Evolutionary conservation across 148 eudicot genomes (phyloP), one percentile per base, ranked within the genome.

Genomic region (Bassia scoparia): DNA sequence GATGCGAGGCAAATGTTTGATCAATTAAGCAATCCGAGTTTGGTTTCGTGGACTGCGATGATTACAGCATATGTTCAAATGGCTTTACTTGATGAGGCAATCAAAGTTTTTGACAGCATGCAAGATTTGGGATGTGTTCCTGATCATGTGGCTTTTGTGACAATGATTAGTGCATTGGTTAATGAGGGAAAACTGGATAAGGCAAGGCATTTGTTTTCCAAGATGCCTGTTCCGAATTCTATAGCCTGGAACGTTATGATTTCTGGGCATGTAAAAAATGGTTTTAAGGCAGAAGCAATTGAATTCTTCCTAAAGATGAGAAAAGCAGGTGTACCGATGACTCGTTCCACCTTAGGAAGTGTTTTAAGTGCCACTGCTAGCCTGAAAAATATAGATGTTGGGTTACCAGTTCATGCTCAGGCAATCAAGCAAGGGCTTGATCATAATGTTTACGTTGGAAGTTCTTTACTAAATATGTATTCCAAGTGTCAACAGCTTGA

Each of bases 181-280:
- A 82, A 71, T 54, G 82, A 81, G 53, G 88, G 90, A 48, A 84
- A 87, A 86, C 80, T 91, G 63, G 84, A 82, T 62, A 92, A 85
- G 69, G 98, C 98, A 53, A 76, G 83, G 55, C 43, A 37, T 58
- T 77, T 91, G 77, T 91, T 94, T 80, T 49, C 72, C 43, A 82
- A 74, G 61, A 86, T 94, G 87, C 85, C 84, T 76, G 64, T 68
- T 74, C 93, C 89, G 23, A 84, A 83, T 84, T 83, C 70, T 67
- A 79, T 89, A 33, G 89, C 89, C 4, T 94, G 98, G 96, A 94
- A 94, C 80, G 76, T 91, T 74, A 89, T 91, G 88, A 94, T 94
- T 66, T 91, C 97, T 37, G 97, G 93, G 27, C 87, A 88, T 81
- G 77, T 79, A n/a, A 86, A 88, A 80, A 69, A 76, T 33, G 96